phyloP scores from a whole-genome alignment of 2,329 filamentous ascomycete genomes.

The Pestalotiopsis fici region DNA sequence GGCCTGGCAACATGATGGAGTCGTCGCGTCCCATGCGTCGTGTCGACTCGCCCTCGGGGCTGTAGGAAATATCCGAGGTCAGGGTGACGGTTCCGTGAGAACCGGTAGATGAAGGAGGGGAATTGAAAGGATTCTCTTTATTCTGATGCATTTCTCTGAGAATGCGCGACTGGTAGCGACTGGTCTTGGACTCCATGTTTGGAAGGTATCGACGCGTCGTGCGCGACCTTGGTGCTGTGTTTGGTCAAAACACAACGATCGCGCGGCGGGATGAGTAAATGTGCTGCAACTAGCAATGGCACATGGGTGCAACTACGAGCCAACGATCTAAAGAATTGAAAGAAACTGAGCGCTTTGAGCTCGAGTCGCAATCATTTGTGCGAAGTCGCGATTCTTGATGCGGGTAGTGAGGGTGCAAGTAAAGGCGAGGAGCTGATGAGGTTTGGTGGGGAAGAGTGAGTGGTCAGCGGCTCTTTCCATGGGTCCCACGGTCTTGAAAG shows the following conservation, averaged over 20 bases:
- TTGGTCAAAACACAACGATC: neutral
- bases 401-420: neutral
- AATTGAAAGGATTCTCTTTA: conserved; percentile 57
- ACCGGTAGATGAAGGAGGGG: conserved; percentile 58
- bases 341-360: neutral
- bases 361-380: neutral
- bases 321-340: neutral
- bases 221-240: conserved; percentile 15
- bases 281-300: neutral
- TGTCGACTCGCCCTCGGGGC: conserved; percentile 55
- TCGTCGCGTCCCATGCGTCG: conserved; percentile 48
- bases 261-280: neutral
- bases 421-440: neutral
- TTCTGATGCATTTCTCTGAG: conserved; percentile 35
- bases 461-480: conserved; percentile 3
- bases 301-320: conserved; percentile 3
- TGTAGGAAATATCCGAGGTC: conserved; percentile 55
- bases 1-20: conserved; percentile 29
- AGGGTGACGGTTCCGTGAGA: conserved; percentile 58
- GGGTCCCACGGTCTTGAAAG: neutral
- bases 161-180: conserved; percentile 31
- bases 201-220: conserved; percentile 14
- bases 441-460: neutral
- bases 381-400: neutral
- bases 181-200: conserved; percentile 26